Conservation (phyloP, 176 grass and related monocot genomes). For the Eremochloa ophiuroides region DNA sequence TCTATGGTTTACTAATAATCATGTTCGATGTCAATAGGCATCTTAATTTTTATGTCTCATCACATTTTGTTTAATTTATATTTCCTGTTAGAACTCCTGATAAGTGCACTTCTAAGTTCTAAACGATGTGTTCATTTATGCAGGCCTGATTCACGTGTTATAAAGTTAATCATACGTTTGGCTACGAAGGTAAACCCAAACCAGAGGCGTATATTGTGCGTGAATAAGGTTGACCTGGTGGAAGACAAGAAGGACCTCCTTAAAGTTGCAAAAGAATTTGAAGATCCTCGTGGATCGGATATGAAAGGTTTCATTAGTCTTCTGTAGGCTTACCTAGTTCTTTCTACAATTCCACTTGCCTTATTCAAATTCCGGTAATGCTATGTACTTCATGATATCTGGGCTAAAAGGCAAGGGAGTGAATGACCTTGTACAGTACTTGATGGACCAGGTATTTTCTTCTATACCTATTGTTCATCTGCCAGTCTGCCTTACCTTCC, state of each 20-base stretch:
- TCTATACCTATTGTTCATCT: neutral
- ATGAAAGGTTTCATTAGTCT: conserved; percentile 50
- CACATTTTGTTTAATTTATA: conserved; percentile 18
- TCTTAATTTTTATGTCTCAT: conserved; percentile 58
- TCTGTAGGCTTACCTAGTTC: neutral
- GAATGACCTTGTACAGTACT: conserved; percentile 84
- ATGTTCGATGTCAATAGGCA: conserved; percentile 91
- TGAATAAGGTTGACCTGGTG: conserved; percentile 95
- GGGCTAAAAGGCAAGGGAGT: conserved; percentile 87
- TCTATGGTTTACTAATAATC: conserved; percentile 91
- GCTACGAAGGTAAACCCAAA: conserved; percentile 62
- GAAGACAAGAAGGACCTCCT: conserved; percentile 83
- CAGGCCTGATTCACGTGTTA: conserved; percentile 80
- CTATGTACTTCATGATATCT: conserved; percentile 98
- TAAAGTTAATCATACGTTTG: conserved; percentile 77
- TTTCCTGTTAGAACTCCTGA: conserved; percentile 1
- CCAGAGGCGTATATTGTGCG: conserved; percentile 92
- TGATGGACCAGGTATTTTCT: conserved; percentile 77
- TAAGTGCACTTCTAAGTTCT: conserved; percentile 25
- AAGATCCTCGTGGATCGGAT: conserved; percentile 94
- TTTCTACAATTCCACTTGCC: conserved; percentile 23
- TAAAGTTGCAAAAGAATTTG: conserved; percentile 91
- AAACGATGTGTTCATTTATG: conserved; percentile 28
- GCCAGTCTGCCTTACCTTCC: neutral
- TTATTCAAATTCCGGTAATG: conserved; percentile 15